A percentile compares a stretch with the other conserved stretches of the same genome.
phyloP scores from a whole-genome alignment of 345 rosid species.

The Populus davidiana region DNA sequence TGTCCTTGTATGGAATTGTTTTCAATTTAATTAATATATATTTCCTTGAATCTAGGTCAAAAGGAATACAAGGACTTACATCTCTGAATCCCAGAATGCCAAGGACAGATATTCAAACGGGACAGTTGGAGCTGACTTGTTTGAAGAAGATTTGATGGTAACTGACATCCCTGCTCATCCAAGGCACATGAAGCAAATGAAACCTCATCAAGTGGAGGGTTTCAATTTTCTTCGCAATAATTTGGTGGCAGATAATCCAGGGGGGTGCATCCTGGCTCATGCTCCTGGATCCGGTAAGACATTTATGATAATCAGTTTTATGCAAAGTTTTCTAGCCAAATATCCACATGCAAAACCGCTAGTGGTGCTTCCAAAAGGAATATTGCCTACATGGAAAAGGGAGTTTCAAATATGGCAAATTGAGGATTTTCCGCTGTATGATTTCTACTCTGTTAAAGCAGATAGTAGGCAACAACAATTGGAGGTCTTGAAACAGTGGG shows the following conservation, averaged over 20 bases:
- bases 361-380: conserved; percentile 83
- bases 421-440: conserved; percentile 62
- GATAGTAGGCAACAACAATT: conserved; percentile 65
- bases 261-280: conserved; percentile 94
- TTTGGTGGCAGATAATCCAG: conserved; percentile 64
- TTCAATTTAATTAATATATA: not conserved
- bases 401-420: conserved; percentile 82
- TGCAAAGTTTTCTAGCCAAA: conserved; percentile 85
- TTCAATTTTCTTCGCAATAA: conserved; percentile 74
- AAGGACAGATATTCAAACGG: conserved; percentile 46
- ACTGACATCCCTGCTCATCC: conserved; percentile 76
- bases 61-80: conserved; percentile 54
- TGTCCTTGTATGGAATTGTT: not conserved
- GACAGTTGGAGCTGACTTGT: conserved; percentile 39
- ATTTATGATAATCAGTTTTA: conserved; percentile 80
- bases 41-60: conserved; percentile 44
- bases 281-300: conserved; percentile 99
- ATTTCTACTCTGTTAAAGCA: conserved; percentile 71
- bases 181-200: conserved; percentile 74
- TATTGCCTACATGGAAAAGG: conserved; percentile 78
- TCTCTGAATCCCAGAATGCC: conserved; percentile 41
- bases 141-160: conserved; percentile 50
- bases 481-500: conserved; percentile 67
- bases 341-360: conserved; percentile 75
- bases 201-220: conserved; percentile 86